These are phyloP conservation scores for Auxenochlorella protothecoides DNA, from an alignment of 139 green algal genomes.

Conservation along the genomic window DNA sequence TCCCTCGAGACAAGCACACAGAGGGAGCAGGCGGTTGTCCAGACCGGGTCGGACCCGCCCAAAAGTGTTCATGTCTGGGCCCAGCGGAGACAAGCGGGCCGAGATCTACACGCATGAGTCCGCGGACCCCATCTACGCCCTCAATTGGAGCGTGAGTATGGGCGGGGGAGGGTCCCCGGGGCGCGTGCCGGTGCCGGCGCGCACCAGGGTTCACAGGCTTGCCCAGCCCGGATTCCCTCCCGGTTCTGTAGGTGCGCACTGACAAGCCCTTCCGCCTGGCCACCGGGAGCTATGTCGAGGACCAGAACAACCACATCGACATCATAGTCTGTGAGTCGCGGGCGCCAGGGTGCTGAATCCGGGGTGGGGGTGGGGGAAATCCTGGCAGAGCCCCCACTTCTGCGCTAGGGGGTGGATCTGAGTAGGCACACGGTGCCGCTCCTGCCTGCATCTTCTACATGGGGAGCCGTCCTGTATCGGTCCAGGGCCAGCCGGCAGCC, in stretches of 20 bases:
- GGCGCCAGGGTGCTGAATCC: no score
- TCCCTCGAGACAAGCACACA: no score
- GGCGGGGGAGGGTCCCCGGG: neutral
- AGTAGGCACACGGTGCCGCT: no score
- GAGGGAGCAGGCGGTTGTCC: no score
- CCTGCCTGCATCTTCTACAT: no score
- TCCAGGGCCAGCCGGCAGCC: no score
- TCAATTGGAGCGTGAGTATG: slow-evolving; percentile 89
- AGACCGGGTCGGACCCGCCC: no score
- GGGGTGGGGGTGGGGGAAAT: no score
- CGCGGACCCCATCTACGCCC: slow-evolving; percentile 67
- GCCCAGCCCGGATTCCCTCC: neutral
- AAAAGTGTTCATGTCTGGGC: no score
- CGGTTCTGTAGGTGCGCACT: slow-evolving; percentile 49
- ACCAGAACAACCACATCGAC: slow-evolving; percentile 78
- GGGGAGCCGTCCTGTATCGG: no score
- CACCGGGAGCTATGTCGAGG: slow-evolving; percentile 85
- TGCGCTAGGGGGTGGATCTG: no score
- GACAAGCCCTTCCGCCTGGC: slow-evolving; percentile 86
- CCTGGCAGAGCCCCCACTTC: no score
- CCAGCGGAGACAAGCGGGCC: slow-evolving; percentile 7
- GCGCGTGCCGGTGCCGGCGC: neutral
- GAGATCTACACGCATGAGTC: slow-evolving; percentile 93
- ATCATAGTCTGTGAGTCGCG: slow-evolving; percentile 58
- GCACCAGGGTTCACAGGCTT: neutral